phyloP scores from a whole-genome alignment of 179 eudicot species.

The Beta macrorhiza region DNA sequence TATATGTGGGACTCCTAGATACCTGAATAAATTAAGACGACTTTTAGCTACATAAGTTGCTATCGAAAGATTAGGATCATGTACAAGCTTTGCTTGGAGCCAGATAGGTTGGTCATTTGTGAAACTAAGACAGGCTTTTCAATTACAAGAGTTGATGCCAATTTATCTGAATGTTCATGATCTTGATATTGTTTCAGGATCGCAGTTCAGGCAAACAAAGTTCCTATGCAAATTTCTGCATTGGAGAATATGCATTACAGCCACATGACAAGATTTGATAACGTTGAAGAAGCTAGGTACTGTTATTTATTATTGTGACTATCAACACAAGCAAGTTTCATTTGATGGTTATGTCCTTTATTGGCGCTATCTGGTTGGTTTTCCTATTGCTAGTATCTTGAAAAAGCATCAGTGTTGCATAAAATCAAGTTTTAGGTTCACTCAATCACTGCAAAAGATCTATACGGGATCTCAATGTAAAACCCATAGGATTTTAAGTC shows the following conservation, averaged over 20 bases:
- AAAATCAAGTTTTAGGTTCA: neutral
- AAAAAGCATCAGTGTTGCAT: neutral
- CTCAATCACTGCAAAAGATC: neutral
- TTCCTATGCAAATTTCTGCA: constrained; percentile 63
- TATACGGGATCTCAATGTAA: neutral
- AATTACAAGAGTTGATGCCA: neutral
- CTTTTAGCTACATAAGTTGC: neutral
- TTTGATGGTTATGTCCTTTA: neutral
- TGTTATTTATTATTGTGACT: constrained; percentile 8
- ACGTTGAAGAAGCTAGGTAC: constrained; percentile 87
- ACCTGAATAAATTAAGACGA: neutral
- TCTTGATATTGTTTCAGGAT: constrained; percentile 53
- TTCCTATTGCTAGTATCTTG: neutral
- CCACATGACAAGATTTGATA: constrained; percentile 90
- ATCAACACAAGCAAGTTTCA: neutral
- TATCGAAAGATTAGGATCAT: neutral
- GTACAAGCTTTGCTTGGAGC: neutral
- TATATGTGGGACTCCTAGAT: neutral
- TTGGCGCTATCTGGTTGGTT: neutral
- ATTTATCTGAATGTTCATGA: constrained; percentile 12
- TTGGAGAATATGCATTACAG: constrained; percentile 94
- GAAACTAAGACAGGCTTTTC: neutral
- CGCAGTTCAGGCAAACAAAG: constrained; percentile 61
- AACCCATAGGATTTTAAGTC: neutral
- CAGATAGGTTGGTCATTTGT: neutral